A percentile compares a stretch with the other conserved stretches of the same genome.
Evolutionary conservation across 805 yeast species (phyloP).

Genomic region (Lipomyces kockii): DNA sequence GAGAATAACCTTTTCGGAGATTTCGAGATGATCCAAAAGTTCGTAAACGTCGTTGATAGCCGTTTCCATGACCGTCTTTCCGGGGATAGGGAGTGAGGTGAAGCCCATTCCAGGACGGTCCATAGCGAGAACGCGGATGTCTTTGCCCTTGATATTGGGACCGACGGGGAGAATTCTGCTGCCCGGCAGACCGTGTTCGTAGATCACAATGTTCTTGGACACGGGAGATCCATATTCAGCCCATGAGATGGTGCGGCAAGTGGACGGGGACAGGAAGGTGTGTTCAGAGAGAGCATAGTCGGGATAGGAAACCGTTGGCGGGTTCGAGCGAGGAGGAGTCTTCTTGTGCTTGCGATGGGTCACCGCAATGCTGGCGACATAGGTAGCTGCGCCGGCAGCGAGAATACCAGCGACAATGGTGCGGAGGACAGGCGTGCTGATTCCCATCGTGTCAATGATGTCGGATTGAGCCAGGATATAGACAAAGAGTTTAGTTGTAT

Average conservation of each 20-base stretch:
- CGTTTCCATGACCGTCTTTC: conserved; percentile 34
- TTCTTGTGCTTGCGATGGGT: conserved; percentile 22
- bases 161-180: conserved; percentile 34
- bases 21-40: conserved; percentile 32
- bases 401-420: conserved; percentile 13
- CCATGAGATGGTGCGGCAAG: conserved; percentile 36
- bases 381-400: conserved; percentile 17
- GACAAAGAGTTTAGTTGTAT: no score
- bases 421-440: conserved; percentile 2
- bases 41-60: conserved; percentile 34
- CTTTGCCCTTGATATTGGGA: conserved; percentile 34
- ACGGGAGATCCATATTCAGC: conserved; percentile 35
- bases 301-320: conserved; percentile 33
- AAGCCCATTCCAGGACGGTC: conserved; percentile 37
- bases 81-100: conserved; percentile 31
- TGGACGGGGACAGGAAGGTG: conserved; percentile 33
- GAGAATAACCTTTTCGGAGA: conserved; percentile 27
- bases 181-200: conserved; percentile 36
- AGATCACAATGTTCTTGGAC: conserved; percentile 34
- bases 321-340: conserved; percentile 34
- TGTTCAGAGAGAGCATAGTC: conserved; percentile 35
- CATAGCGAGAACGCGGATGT: conserved; percentile 34
- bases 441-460: background rate
- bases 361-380: conserved; percentile 11
- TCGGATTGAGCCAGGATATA: no score